Conservation (phyloP, 768 basidiomycete species). For the Boletus speciosus region DNA sequence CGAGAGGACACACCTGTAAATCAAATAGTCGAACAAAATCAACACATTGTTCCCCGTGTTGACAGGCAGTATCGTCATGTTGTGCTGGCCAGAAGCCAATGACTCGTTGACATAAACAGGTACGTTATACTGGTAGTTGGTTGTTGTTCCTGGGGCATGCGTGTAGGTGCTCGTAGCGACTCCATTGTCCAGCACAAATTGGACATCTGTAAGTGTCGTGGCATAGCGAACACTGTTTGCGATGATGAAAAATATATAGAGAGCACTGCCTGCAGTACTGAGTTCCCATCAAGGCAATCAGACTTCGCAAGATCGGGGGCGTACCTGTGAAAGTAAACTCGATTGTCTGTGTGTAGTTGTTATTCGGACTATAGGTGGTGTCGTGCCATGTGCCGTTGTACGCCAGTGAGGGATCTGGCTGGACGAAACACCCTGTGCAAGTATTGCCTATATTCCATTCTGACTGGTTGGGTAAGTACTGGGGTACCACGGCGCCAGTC, state of each 20-base stretch:
- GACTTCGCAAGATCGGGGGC: not conserved
- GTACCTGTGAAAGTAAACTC: conserved; percentile 11
- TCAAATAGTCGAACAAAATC: conserved; percentile 8
- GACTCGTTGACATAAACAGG: conserved; percentile 4
- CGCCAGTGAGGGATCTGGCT: not conserved
- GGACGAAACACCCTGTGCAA: not conserved
- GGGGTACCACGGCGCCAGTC: conserved; percentile 3
- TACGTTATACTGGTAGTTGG: conserved; percentile 12
- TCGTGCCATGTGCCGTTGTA: conserved; percentile 22
- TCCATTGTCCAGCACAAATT: conserved; percentile 9
- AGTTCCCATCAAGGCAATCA: not conserved
- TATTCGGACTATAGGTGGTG: not conserved
- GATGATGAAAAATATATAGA: conserved; percentile 20
- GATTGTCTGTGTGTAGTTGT: not conserved
- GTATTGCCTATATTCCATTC: conserved; percentile 8
- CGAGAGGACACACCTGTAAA: conserved; percentile 7
- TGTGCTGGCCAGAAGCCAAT: not conserved
- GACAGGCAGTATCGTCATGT: conserved; percentile 6
- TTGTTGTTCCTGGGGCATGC: not conserved
- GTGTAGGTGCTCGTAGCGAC: not conserved
- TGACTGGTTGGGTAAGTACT: conserved; percentile 2
- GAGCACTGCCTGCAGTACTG: conserved; percentile 2
- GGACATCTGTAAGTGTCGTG: not conserved
- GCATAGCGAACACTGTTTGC: not conserved
- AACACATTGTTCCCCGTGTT: not conserved